phyloP scores from a whole-genome alignment of 2,329 filamentous ascomycete genomes.

The Cryphonectria radicalis region DNA sequence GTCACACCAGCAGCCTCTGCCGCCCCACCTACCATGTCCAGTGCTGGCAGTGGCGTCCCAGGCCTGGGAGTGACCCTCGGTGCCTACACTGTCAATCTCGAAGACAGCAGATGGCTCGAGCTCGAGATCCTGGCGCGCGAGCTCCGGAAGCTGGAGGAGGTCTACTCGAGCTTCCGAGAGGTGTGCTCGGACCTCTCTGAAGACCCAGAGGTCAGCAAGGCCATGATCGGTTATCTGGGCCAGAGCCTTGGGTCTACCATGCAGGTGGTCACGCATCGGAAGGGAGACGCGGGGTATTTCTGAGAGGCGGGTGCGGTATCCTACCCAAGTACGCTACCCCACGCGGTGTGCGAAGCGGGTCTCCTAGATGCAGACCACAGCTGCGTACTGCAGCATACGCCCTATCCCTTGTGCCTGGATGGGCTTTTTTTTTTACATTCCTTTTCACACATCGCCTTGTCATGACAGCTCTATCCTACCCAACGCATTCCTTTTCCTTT shows the following conservation, averaged over 20 bases:
- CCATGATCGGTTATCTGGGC: slow-evolving; percentile 51
- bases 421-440: background rate
- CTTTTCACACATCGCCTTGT: slow-evolving; percentile 6
- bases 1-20: slow-evolving; percentile 12
- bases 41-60: slow-evolving; percentile 15
- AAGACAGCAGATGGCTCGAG: slow-evolving; percentile 52
- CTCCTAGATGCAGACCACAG: background rate
- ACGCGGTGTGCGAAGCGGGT: background rate
- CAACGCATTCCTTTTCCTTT: background rate
- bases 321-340: background rate
- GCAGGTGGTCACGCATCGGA: slow-evolving; percentile 46
- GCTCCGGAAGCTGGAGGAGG: slow-evolving; percentile 51
- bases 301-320: slow-evolving; percentile 20
- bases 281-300: slow-evolving; percentile 38
- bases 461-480: slow-evolving; percentile 12
- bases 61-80: slow-evolving; percentile 48
- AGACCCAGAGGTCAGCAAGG: slow-evolving; percentile 48
- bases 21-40: background rate
- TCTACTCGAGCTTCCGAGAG: slow-evolving; percentile 50
- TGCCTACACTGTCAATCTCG: slow-evolving; percentile 49
- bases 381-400: background rate
- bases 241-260: slow-evolving; percentile 49
- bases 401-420: background rate
- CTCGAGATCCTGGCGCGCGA: slow-evolving; percentile 54
- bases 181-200: slow-evolving; percentile 46